These are phyloP conservation scores for Puya raimondii DNA, from an alignment of 176 grass and related monocot genomes.

Conservation along the genomic window DNA sequence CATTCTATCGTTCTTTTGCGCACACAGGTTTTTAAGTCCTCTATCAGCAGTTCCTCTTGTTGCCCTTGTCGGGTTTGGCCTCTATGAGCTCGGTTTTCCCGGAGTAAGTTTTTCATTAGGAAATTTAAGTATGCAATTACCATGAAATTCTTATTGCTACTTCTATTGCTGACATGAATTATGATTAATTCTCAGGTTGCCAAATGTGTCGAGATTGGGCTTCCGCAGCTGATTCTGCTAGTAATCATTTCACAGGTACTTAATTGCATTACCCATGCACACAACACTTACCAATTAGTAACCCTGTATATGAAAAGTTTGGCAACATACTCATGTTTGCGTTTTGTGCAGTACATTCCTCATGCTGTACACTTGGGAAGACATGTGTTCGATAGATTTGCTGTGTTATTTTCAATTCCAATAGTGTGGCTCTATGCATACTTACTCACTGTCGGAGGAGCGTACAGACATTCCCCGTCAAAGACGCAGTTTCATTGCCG, in stretches of 20 bases:
- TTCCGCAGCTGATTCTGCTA: conserved; percentile 79
- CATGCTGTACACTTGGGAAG: conserved; percentile 44
- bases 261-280: conserved; percentile 6
- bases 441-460: conserved; percentile 90
- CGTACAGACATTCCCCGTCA: conserved; percentile 70
- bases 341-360: conserved; percentile 63
- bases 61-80: conserved; percentile 69
- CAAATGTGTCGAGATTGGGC: conserved; percentile 93
- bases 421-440: conserved; percentile 98
- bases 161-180: conserved; percentile 22
- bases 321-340: not conserved
- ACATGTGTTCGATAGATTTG: conserved; percentile 70
- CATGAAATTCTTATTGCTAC: not conserved
- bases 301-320: conserved; percentile 7
- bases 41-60: conserved; percentile 81
- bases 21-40: conserved; percentile 75
- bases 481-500: conserved; percentile 97
- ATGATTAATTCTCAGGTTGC: conserved; percentile 55
- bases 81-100: conserved; percentile 96
- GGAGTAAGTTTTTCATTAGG: conserved; percentile 40
- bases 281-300: not conserved
- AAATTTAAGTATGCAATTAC: too few species aligned
- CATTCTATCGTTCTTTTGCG: conserved; percentile 9
- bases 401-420: conserved; percentile 83
- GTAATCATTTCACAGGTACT: conserved; percentile 80